phyloP scores from a whole-genome alignment of 345 rosid genomes.

The Aurinia saxatilis region DNA sequence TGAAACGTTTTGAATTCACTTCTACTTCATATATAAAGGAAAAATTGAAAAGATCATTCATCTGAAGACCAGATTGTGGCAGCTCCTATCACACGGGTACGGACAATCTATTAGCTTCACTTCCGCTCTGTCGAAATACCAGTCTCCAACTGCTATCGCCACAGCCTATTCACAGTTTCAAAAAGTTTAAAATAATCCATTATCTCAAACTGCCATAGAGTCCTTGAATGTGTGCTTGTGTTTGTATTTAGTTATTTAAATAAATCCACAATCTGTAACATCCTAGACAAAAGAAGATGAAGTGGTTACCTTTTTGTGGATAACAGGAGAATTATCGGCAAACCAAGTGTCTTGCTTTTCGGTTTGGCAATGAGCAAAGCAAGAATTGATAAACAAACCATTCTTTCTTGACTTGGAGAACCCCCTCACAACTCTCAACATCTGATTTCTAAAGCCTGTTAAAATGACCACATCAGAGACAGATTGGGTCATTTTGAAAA shows the following conservation, averaged over 20 bases:
- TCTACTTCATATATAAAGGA: not conserved
- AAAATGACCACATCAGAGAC: not conserved
- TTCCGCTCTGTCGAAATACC: constrained; percentile 72
- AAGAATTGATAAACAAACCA: constrained; percentile 86
- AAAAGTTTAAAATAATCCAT: not conserved
- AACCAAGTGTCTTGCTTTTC: constrained; percentile 98
- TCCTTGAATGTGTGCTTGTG: not conserved
- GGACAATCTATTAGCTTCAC: constrained; percentile 75
- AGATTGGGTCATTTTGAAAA: not conserved
- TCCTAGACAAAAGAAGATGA: not conserved
- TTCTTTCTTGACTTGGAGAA: constrained; percentile 58
- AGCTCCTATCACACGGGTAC: constrained; percentile 82
- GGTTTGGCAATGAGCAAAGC: constrained; percentile 93
- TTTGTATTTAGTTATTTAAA: not conserved
- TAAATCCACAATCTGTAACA: not conserved
- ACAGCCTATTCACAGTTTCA: constrained; percentile 48
- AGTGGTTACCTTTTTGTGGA: constrained; percentile 55
- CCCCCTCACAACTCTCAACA: constrained; percentile 54
- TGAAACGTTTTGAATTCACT: not conserved
- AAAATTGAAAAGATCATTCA: constrained; percentile 22
- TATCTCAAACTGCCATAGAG: no score
- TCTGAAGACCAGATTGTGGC: constrained; percentile 86
- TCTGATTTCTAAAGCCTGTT: constrained; percentile 78
- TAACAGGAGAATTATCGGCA: constrained; percentile 65
- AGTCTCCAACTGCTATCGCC: constrained; percentile 87